A percentile compares a stretch with the other conserved stretches of the same genome.
These are phyloP conservation scores for Microbotryum saponariae DNA, from an alignment of 1,284 basidiomycete genomes.

Conservation along the genomic window DNA sequence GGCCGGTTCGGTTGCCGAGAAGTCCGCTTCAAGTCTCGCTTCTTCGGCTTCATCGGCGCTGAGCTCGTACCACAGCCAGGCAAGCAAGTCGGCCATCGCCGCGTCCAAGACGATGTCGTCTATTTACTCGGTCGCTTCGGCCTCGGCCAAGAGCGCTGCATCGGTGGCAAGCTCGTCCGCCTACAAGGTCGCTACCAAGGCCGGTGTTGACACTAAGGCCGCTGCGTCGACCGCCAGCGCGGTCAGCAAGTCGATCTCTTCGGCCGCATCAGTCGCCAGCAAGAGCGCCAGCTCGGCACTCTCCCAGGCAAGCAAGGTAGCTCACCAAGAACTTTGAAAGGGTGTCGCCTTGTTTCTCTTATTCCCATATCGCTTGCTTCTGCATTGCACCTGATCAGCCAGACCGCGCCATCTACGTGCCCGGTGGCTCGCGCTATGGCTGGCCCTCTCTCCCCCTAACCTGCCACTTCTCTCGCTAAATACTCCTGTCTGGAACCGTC, in stretches of 20 bases:
- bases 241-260: not conserved
- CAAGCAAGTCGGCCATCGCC: not conserved
- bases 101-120: not conserved
- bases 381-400: no score
- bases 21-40: not conserved
- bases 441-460: no score
- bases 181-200: not conserved
- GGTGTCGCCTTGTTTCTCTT: not conserved
- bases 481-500: no score
- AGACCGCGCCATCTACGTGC: no score
- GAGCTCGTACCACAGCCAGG: not conserved
- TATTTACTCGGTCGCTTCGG: not conserved
- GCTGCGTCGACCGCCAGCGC: constrained; percentile 1
- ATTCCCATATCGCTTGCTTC: not conserved
- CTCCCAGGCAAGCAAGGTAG: constrained; percentile 2
- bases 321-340: constrained; percentile 9
- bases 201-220: constrained; percentile 4
- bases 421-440: no score
- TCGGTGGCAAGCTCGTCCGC: not conserved
- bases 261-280: not conserved
- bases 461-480: no score
- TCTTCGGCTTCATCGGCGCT: not conserved
- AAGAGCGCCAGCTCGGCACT: constrained; percentile 7
- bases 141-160: not conserved
- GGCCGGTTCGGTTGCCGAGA: constrained; percentile 9